Evolutionary conservation across 805 yeast genomes (phyloP), one percentile per base, ranked within the genome.

Genomic region (Ogataea philodendri): DNA sequence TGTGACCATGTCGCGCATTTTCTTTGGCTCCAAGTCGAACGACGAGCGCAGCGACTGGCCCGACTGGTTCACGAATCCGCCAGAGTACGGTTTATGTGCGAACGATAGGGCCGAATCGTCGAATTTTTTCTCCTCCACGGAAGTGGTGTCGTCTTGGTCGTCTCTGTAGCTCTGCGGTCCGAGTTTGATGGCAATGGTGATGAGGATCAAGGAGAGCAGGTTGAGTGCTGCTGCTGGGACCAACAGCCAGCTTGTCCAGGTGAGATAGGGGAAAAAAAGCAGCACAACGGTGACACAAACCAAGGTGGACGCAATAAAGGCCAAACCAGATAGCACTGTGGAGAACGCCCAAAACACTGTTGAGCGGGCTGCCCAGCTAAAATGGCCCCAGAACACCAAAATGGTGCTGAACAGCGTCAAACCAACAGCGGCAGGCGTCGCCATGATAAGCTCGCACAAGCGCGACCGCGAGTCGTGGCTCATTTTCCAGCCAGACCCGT

Each of bases 221-320:
- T 70, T 68, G 35, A 78, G 59, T 0, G 68, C 81, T 9, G 84
- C 81, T 4, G 85, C 72, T 1, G 82, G 87, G 18, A 83, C 69
- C 50, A 81, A 65, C 21, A 80, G 54, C 89, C 90, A 84, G 7
- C 80, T 69, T n/a, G 78, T 69, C 89, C 89, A 84, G 5, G 68
- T 60, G 11, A 81, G 67, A 42, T 78, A 65, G 7, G 93, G 93
- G 48, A 67, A 72, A 55, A 80, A 84, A 10, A 76, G 61, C 32
- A 84, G 49, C 23, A 82, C 67, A 0, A 66, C 64, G 18, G 78
- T 69, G 8, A 84, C 59, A 35, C 82, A 74, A 15, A 72, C 60
- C 25, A 82, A 45, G 1, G 81, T 70, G 7, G 85, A 61, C 8
- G 72, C 65, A 10, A 77, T 42, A 53, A 81, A 78, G 0, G 79